These are phyloP conservation scores for Datura wrightii DNA, from an alignment of 257 asterid genomes.

Conservation along the genomic window DNA sequence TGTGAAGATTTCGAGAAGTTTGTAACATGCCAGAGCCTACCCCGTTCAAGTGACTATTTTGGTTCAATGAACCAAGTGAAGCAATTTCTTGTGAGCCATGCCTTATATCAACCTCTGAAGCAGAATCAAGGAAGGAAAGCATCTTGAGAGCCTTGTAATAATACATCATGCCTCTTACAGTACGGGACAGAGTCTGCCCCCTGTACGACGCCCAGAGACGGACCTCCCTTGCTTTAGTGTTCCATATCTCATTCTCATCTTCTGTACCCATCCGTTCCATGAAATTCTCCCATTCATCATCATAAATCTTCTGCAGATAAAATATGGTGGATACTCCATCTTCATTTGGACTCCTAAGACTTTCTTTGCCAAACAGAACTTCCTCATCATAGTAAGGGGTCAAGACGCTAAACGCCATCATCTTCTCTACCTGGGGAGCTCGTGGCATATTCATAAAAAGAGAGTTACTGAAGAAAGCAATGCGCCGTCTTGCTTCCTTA, in stretches of 20 bases:
- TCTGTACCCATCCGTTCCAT: constrained; percentile 85
- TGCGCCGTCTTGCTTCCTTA: constrained; percentile 73
- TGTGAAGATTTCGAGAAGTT: constrained; percentile 54
- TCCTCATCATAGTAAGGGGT: constrained; percentile 97
- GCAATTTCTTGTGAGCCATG: constrained; percentile 67
- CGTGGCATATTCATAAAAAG: constrained; percentile 97
- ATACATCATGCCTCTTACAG: constrained; percentile 98
- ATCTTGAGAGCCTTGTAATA: constrained; percentile 89
- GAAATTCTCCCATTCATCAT: constrained; percentile 87
- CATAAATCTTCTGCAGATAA: constrained; percentile 85
- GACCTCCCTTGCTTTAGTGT: constrained; percentile 67
- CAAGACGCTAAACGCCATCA: constrained; percentile 95
- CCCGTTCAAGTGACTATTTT: constrained; percentile 41
- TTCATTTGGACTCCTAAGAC: constrained; percentile 78
- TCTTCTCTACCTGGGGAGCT: constrained; percentile 90
- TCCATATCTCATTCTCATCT: constrained; percentile 79
- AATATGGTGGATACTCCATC: constrained; percentile 86
- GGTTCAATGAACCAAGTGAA: constrained; percentile 57
- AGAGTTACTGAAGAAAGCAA: constrained; percentile 91
- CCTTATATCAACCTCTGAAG: constrained; percentile 83
- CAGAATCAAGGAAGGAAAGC: constrained; percentile 91
- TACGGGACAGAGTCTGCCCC: constrained; percentile 93
- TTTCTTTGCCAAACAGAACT: constrained; percentile 81
- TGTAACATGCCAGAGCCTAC: constrained; percentile 40
- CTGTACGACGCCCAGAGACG: constrained; percentile 98